Evolutionary conservation across 768 basidiomycete genomes (phyloP), one percentile per base, ranked within the genome.

Genomic region (Boletus speciosus): DNA sequence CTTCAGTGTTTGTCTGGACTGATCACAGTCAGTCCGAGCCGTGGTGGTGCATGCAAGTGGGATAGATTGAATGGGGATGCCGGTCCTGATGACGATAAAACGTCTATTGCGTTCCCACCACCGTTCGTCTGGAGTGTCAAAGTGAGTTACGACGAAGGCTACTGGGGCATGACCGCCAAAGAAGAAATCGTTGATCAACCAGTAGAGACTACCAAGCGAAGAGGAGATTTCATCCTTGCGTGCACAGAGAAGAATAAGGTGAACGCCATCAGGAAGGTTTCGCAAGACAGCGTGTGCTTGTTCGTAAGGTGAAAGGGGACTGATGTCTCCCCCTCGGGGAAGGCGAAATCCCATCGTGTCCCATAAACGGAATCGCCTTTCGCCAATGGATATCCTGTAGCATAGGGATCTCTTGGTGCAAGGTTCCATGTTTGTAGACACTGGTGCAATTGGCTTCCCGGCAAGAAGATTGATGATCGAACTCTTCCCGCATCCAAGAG

Each of bases 181-280:
- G 23, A 76, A 68, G 23, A 73, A 61, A 11, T 73, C 55, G n/a
- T 61, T 56, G 55, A 74, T 66, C 5, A 74, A 37, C 40, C 51
- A 55, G 61, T 70, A 75, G 42, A 74, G 73, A 41, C 62, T 57
- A 31, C 63, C 49, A 6, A 65, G 56, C 1, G 64, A 51, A 25
- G 45, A 62, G 57, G 29, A 29, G 57, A 71, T 64, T 45, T 67
- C 54, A 1, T 71, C 69, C 8, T 60, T 67, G 15, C 68, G 63
- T 52, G 71, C 65, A 49, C 68, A 68, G 49, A 66, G 73, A 5
- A 76, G 59, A 15, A 77, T 65, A 14, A 75, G 67, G 51, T 61
- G 64, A 16, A 76, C 60, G 12, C 76, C 73, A 15, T 48, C 36
- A 23, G 39, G 32, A 1, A 73, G 57, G 8, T 34, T 56, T 29